These are phyloP conservation scores for Antonospora locustae DNA, from an alignment of 371 early-diverging fungal genomes.

Conservation along the genomic window DNA sequence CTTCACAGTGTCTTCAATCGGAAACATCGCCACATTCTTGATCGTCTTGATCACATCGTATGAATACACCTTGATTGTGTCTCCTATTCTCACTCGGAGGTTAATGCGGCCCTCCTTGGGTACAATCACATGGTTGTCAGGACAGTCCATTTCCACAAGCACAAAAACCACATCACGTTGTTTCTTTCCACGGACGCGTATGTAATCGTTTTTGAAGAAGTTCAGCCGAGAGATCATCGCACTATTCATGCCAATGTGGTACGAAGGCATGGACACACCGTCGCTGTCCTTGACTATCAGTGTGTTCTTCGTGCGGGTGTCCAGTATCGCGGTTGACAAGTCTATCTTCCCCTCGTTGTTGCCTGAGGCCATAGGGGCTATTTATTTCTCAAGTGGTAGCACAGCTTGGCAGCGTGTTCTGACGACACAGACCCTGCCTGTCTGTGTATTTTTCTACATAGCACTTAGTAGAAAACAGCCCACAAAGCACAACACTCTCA, in stretches of 20 bases:
- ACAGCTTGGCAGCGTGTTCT: too few species aligned
- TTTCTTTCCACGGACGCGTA: constrained; percentile 90
- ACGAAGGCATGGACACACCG: constrained; percentile 11
- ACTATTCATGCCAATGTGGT: constrained; percentile 43
- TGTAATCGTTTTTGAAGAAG: constrained; percentile 51
- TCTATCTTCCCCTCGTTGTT: constrained; percentile 31
- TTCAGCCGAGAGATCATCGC: constrained; percentile 34
- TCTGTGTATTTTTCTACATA: too few species aligned
- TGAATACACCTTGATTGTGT: constrained; percentile 83
- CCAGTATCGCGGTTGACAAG: constrained; percentile 52
- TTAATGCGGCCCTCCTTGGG: constrained; percentile 73
- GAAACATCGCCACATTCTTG: constrained; percentile 77
- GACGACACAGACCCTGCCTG: too few species aligned
- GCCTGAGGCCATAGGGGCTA: too few species aligned
- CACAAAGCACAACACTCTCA: too few species aligned
- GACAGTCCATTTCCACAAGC: constrained; percentile 71
- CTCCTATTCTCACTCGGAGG: constrained; percentile 83
- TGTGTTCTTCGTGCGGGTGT: constrained; percentile 40
- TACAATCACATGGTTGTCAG: constrained; percentile 74
- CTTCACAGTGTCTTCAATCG: constrained; percentile 92
- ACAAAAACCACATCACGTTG: constrained; percentile 83
- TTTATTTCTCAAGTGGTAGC: too few species aligned
- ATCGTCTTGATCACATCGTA: constrained; percentile 85
- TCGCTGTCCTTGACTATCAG: constrained; percentile 30
- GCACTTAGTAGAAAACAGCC: too few species aligned